Evolutionary conservation across 2,329 filamentous ascomycete species (phyloP).

Genomic region (Xylaria multiplex): DNA sequence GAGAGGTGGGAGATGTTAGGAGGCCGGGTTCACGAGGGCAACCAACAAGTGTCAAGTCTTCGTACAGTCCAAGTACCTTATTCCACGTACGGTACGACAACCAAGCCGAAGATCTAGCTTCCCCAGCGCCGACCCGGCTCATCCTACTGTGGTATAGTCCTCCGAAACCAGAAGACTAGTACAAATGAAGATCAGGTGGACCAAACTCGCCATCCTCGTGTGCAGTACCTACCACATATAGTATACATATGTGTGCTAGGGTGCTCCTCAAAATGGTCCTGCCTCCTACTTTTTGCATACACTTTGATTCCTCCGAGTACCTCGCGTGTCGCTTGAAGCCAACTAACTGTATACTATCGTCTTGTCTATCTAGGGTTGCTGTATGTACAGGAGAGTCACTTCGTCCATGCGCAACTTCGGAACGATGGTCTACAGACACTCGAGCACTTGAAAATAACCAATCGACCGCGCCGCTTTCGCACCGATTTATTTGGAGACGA

Average conservation of each 20-base stretch:
- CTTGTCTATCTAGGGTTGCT: conserved; percentile 33
- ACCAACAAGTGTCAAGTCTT: conserved; percentile 32
- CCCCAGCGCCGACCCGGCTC: conserved; percentile 37
- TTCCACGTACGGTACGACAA: conserved; percentile 35
- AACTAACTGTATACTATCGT: conserved; percentile 24
- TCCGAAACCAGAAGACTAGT: conserved; percentile 34
- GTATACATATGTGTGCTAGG: conserved; percentile 32
- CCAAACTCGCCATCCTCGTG: conserved; percentile 29
- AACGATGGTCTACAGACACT: conserved; percentile 34
- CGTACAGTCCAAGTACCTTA: conserved; percentile 34
- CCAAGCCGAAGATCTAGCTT: conserved; percentile 38
- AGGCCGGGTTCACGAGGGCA: conserved; percentile 3
- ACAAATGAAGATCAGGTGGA: conserved; percentile 30
- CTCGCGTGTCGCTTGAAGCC: conserved; percentile 21
- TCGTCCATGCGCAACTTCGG: conserved; percentile 40
- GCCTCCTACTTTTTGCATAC: conserved; percentile 34
- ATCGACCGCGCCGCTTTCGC: conserved; percentile 22
- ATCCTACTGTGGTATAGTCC: conserved; percentile 33
- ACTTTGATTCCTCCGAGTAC: conserved; percentile 23
- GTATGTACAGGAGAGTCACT: conserved; percentile 43
- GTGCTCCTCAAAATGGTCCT: conserved; percentile 34
- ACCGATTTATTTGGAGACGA: conserved; percentile 17
- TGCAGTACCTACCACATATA: conserved; percentile 18
- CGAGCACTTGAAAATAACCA: conserved; percentile 15
- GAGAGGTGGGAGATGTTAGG: conserved; percentile 26